Evolutionary conservation across 352 stramenopile species (phyloP), one percentile per base, ranked within the genome.

Genomic region (Pythium angustatum): DNA sequence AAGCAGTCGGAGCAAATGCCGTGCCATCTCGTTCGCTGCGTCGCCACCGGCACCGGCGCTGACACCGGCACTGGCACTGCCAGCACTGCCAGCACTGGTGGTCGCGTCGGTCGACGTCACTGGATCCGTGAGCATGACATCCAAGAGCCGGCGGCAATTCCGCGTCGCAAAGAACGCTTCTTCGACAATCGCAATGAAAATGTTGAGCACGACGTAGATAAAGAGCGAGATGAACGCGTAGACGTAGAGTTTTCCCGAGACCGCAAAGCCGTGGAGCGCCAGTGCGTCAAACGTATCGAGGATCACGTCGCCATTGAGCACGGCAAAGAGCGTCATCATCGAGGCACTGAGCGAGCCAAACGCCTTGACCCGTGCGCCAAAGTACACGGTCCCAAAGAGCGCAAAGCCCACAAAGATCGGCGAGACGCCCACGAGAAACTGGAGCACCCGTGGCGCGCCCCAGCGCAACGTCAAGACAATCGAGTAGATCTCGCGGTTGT

Each of bases 191-290:
- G 88, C 88, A 30, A 97, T 94, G 61, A 96, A 96, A 57, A 97
- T 88, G 63, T 97, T 97, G 50, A 97, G 77, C 53, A 97, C 90
- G 49, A 96, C 85, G 69, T 97, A 97, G 69, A 97, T 96, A 69
- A 97, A 97, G n/a, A 97, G 70, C 58, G 81, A 76, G 41, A 97
- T 93, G 71, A 97, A 97, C 38, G 83, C 81, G 68, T 94, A 96
- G 47, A 96, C 43, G 53, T 93, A 97, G 53, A 92, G 62, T 48
- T 90, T 88, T 51, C 85, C 87, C 1, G 88, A 79, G 19, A 90
- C 30, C 12, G 43, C 53, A 53, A 89, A 96, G 48, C 80, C 67
- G 61, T 92, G 79, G 21, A 81, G 63, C 40, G 88, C 76, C 54
- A 97, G 69, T n/a, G 83, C 79, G 56, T 91, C 87, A 65, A 97